phyloP scores from a whole-genome alignment of 495 filamentous ascomycete genomes.

The Lasiosphaeriaceae sp. region DNA sequence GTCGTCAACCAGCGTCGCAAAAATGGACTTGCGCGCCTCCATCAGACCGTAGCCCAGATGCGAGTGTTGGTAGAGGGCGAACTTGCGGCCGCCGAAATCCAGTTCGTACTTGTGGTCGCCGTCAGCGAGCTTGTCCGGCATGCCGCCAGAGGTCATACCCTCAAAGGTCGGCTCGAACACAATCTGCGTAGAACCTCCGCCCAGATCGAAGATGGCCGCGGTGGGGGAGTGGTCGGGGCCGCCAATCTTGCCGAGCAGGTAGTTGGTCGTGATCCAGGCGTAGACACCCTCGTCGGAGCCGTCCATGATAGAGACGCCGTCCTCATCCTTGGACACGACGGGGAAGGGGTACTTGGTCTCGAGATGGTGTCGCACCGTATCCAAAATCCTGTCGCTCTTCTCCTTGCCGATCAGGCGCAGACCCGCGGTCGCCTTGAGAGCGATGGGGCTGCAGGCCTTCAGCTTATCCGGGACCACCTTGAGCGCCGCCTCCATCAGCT shows the following conservation, averaged over 20 bases:
- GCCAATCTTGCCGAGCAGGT: conserved; percentile 95
- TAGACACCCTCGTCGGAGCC: conserved; percentile 96
- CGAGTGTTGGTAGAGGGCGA: conserved; percentile 96
- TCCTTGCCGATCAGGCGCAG: conserved; percentile 81
- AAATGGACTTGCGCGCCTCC: conserved; percentile 82
- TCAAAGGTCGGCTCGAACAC: conserved; percentile 96
- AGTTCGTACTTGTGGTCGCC: conserved; percentile 97
- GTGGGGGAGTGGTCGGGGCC: conserved; percentile 84
- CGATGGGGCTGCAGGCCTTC: conserved; percentile 82
- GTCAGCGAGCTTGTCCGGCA: conserved; percentile 80
- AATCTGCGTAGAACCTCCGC: conserved; percentile 95
- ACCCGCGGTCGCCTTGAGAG: conserved; percentile 95
- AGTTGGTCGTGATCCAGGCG: conserved; percentile 98
- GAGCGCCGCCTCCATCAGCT: conserved; percentile 80
- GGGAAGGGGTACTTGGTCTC: conserved; percentile 92
- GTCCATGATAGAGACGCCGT: conserved; percentile 93
- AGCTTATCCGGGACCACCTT: conserved; percentile 78
- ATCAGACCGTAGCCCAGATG: conserved; percentile 97
- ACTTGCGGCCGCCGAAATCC: conserved; percentile 83
- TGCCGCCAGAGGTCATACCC: conserved; percentile 63
- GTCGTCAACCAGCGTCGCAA: conserved; percentile 64
- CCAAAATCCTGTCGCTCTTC: conserved; percentile 75
- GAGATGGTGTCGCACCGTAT: conserved; percentile 77
- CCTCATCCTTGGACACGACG: conserved; percentile 75
- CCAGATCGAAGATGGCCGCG: conserved; percentile 92